Base-by-base conservation (phyloP, 208 protist genomes). In the Acanthamoeba rhysodes region DNA sequence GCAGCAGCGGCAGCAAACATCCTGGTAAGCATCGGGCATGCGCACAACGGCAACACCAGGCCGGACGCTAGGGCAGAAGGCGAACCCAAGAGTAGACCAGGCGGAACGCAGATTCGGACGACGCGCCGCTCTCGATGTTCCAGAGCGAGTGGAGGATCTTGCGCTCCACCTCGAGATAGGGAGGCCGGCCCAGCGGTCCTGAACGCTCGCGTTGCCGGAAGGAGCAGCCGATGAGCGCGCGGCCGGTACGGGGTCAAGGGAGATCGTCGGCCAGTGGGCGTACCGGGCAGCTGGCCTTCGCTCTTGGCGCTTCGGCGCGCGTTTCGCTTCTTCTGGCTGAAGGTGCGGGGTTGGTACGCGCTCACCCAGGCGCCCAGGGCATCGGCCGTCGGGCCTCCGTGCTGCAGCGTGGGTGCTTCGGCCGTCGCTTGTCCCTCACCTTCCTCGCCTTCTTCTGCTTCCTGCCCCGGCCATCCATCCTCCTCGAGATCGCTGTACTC, bases 81-180 rank as follows among this genome's bases (percentile, higher is more conserved):
- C 27, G 0, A 76, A 93, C 87, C 87, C 87, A 93, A 37, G 64
- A 32, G 76, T 93, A 78, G 27, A 93, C 24, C 57, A 93, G 59
- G 27, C 87, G 34, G 27, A 93, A 93, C 5, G 87, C 62, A 29
- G 64, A 24, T 14, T 93, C 64, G 12, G 87, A 93, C 12, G 87
- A 78, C 4, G 87, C 66, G 10, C 87, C 87, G 48, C 87, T 78
- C 34, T 93, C 87, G 27, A 93, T 93, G 66, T 93, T 93, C 87
- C 87, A 93, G 18, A 93, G 34, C 18, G 87, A 78, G 16, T 72
- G 37, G 24, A 93, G 66, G 27, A 93, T 57, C 27, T 70, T 93
- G 29, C 62, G 57, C 87, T 93, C 87, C 27, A 78, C 87, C 37
- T 93, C 64, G 4, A 93, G n/a, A 55, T 93, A 88, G 29, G 80